Conservation (phyloP, 305 asterid species). For the Solanum hybrid region DNA sequence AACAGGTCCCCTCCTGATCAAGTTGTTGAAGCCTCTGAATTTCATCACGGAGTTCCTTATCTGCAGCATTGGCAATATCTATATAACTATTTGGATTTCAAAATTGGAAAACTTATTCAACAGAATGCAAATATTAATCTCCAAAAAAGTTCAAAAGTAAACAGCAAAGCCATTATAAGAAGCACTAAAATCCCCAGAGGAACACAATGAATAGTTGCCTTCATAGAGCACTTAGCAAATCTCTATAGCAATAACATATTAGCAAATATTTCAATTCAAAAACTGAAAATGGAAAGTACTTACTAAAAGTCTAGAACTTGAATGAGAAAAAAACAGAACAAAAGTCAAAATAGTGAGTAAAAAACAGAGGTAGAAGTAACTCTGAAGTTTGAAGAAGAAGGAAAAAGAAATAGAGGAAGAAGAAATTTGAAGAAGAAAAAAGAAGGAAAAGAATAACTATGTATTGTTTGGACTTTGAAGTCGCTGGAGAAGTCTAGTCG, state of each 20-base stretch:
- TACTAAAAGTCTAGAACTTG: not conserved
- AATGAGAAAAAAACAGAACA: too few relatives aligned
- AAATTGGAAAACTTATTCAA: not conserved
- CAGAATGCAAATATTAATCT: not conserved
- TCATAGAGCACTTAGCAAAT: not conserved
- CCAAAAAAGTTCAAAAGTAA: not conserved
- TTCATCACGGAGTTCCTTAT: constrained; percentile 48
- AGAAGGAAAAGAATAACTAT: not conserved
- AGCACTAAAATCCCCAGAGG: not conserved
- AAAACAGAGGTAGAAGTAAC: not conserved
- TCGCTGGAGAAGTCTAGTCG: not conserved
- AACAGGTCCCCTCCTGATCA: constrained; percentile 19
- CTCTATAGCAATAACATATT: not conserved
- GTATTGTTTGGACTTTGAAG: not conserved
- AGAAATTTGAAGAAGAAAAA: too few relatives aligned
- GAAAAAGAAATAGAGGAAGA: not conserved
- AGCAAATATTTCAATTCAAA: not conserved
- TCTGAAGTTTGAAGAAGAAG: not conserved
- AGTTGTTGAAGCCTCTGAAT: constrained; percentile 41
- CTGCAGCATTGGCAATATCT: constrained; percentile 24
- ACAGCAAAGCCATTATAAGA: not conserved
- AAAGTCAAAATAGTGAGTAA: not conserved
- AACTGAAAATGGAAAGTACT: not conserved
- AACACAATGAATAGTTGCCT: not conserved
- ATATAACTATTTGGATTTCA: not conserved